These are phyloP conservation scores for Trametes pubescens DNA, from an alignment of 1,284 basidiomycete species.

Conservation along the genomic window DNA sequence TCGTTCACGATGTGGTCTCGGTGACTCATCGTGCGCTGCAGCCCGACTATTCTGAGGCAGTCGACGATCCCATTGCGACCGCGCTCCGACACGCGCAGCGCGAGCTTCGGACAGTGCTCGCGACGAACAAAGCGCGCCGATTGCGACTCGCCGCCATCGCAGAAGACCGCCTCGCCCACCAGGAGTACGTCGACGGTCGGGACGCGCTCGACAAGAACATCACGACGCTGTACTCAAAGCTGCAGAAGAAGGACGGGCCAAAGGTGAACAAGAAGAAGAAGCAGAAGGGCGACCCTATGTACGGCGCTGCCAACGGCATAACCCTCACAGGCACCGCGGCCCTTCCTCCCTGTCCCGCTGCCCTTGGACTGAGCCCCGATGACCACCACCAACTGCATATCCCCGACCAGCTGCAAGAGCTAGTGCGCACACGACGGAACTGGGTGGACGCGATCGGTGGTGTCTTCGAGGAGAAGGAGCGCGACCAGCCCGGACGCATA, in stretches of 20 bases:
- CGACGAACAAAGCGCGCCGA: slow-evolving; percentile 86
- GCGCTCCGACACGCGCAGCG: slow-evolving; percentile 89
- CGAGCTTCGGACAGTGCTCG: slow-evolving; percentile 79
- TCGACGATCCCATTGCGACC: slow-evolving; percentile 93
- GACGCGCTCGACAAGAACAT: slow-evolving; percentile 89
- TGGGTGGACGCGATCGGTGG: slow-evolving; percentile 79
- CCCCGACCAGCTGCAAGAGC: slow-evolving; percentile 72
- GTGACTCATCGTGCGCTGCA: slow-evolving; percentile 41
- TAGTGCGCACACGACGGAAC: slow-evolving; percentile 73
- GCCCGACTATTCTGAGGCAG: slow-evolving; percentile 80
- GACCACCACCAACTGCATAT: slow-evolving; percentile 72
- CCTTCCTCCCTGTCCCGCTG: slow-evolving; percentile 63
- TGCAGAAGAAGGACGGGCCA: slow-evolving; percentile 78
- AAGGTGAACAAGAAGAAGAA: slow-evolving; percentile 77
- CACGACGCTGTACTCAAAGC: slow-evolving; percentile 69
- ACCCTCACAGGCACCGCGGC: slow-evolving; percentile 32
- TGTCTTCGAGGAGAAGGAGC: slow-evolving; percentile 73
- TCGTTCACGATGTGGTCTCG: too few species aligned
- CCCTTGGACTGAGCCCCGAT: slow-evolving; percentile 71
- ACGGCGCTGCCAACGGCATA: slow-evolving; percentile 45
- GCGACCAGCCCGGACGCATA: slow-evolving; percentile 68
- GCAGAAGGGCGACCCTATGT: slow-evolving; percentile 57
- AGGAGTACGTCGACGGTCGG: slow-evolving; percentile 84
- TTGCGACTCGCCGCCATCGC: slow-evolving; percentile 78
- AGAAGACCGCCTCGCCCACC: slow-evolving; percentile 88